phyloP scores from a whole-genome alignment of 208 protist species.

The Lotmaria passim region DNA sequence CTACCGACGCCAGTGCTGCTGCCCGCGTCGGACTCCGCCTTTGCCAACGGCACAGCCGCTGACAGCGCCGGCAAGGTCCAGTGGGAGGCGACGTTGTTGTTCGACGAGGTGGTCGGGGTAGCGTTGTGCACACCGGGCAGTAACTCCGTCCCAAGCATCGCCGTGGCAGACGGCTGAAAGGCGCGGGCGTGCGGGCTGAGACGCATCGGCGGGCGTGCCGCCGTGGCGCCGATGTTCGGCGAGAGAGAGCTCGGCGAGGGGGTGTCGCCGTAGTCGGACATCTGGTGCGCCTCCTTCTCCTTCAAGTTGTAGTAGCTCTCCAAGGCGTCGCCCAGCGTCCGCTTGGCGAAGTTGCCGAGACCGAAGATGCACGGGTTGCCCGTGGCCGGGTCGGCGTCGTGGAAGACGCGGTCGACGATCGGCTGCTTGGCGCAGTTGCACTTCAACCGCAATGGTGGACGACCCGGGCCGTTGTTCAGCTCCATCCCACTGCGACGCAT shows the following conservation, averaged over 20 bases:
- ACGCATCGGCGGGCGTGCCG: slow-evolving; percentile 15
- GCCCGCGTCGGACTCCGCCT: slow-evolving; percentile 10
- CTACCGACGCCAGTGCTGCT: background rate
- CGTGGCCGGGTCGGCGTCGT: slow-evolving; percentile 52
- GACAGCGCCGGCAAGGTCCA: background rate
- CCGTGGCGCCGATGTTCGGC: background rate
- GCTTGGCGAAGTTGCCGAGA: slow-evolving; percentile 59
- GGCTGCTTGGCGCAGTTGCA: slow-evolving; percentile 64
- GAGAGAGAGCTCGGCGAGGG: background rate
- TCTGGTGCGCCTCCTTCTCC: slow-evolving; percentile 50
- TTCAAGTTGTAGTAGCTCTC: slow-evolving; percentile 79
- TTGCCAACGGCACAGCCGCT: background rate
- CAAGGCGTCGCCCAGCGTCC: slow-evolving; percentile 68
- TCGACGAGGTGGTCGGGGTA: background rate
- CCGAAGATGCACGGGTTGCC: slow-evolving; percentile 66
- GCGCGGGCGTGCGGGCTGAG: slow-evolving; percentile 37
- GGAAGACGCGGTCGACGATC: slow-evolving; percentile 78
- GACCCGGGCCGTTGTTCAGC: slow-evolving; percentile 48
- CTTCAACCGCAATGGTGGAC: slow-evolving; percentile 61
- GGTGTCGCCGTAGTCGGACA: slow-evolving; percentile 9
- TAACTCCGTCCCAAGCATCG: slow-evolving; percentile 10
- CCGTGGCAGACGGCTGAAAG: slow-evolving; percentile 25
- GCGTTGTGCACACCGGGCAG: slow-evolving; percentile 20
- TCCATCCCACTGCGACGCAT: slow-evolving; percentile 61
- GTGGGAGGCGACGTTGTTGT: background rate